Evolutionary conservation across 2,329 filamentous ascomycete species (phyloP).

Genomic region (Pseudogymnoascus sp.): DNA sequence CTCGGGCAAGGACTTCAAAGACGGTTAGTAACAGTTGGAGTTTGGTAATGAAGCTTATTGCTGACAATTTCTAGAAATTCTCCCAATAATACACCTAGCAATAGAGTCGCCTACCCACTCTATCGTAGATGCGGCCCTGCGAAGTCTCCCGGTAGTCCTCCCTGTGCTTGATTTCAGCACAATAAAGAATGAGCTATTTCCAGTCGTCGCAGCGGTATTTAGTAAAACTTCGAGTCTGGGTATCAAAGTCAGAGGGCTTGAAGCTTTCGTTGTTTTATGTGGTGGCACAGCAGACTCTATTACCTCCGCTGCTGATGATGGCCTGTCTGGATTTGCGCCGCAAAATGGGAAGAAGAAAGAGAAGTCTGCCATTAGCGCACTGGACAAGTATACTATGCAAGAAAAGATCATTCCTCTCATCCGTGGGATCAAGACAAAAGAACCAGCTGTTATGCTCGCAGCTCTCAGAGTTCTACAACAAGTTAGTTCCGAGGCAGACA

Average conservation of each 20-base stretch:
- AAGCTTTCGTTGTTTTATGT: conserved; percentile 83
- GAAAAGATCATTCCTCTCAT: conserved; percentile 91
- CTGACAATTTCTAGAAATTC: conserved; percentile 53
- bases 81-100: conserved; percentile 76
- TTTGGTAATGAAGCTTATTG: background rate
- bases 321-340: conserved; percentile 61
- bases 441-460: conserved; percentile 95
- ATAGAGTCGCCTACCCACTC: conserved; percentile 85
- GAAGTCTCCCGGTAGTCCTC: conserved; percentile 69
- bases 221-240: conserved; percentile 86
- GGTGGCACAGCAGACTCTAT: conserved; percentile 55
- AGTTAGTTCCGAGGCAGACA: conserved; percentile 72
- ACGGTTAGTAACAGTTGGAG: conserved; percentile 47
- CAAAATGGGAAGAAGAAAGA: conserved; percentile 46
- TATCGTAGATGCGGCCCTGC: conserved; percentile 76
- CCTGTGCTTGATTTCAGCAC: conserved; percentile 91
- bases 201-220: conserved; percentile 82
- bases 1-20: conserved; percentile 87
- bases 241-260: conserved; percentile 87
- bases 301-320: conserved; percentile 49
- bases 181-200: conserved; percentile 94
- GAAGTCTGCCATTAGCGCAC: conserved; percentile 60
- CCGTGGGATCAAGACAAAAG: conserved; percentile 92
- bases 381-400: conserved; percentile 97
- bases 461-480: conserved; percentile 76